Evolutionary conservation across 176 grass and related monocot genomes (phyloP).

Genomic region (Paspalum notatum): DNA sequence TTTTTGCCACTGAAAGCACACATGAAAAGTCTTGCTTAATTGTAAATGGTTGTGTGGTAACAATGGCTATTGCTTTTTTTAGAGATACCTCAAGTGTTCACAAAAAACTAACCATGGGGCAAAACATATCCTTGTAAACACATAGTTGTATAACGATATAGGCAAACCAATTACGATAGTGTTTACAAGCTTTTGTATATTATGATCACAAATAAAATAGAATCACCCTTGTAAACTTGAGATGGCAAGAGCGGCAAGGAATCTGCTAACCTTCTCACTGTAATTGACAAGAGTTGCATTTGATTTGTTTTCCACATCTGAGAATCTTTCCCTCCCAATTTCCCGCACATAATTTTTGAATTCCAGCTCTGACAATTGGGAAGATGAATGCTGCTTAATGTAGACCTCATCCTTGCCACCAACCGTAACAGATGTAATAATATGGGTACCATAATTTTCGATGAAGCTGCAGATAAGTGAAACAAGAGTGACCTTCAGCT

Average conservation of each 20-base stretch:
- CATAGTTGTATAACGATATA: not conserved
- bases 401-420: slow-evolving; percentile 99
- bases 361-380: slow-evolving; percentile 82
- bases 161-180: not conserved
- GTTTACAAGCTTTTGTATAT: too few relatives aligned
- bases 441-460: slow-evolving; percentile 93
- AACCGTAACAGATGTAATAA: slow-evolving; percentile 91
- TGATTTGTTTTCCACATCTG: slow-evolving; percentile 70
- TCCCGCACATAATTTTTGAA: slow-evolving; percentile 92
- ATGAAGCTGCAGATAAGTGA: slow-evolving; percentile 76
- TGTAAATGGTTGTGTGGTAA: not conserved
- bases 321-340: slow-evolving; percentile 87
- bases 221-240: slow-evolving; percentile 6
- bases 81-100: slow-evolving; percentile 20
- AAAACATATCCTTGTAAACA: not conserved
- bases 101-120: not conserved
- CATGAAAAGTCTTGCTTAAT: not conserved
- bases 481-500: slow-evolving; percentile 33
- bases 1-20: not conserved
- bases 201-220: too few relatives aligned
- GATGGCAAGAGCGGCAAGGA: slow-evolving; percentile 17
- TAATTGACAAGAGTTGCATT: slow-evolving; percentile 62
- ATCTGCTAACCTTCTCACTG: slow-evolving; percentile 84
- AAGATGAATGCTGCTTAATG: slow-evolving; percentile 94
- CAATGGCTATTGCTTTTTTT: slow-evolving; percentile 4